Conservation (phyloP, 371 early-diverging fungal species). For the Actinomucor elegans region DNA sequence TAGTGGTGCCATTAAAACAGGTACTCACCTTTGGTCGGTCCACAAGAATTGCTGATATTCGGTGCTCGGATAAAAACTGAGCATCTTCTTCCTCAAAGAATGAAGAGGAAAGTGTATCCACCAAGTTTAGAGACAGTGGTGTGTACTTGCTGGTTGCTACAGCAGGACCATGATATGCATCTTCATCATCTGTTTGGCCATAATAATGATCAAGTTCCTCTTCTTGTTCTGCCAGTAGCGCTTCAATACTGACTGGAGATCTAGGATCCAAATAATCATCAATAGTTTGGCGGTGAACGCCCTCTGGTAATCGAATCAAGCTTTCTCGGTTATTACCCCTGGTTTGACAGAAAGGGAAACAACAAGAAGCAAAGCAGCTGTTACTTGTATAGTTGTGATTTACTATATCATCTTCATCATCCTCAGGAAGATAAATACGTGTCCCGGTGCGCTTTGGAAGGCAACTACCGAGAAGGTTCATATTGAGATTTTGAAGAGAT, state of each 20-base stretch:
- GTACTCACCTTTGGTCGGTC: slow-evolving; percentile 13
- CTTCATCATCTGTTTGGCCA: slow-evolving; percentile 13
- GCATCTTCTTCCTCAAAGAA: slow-evolving; percentile 17
- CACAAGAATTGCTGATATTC: slow-evolving; percentile 22
- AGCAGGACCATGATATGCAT: slow-evolving; percentile 2
- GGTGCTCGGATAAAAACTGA: slow-evolving; percentile 17
- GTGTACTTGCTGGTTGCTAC: neutral
- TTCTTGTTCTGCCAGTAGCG: slow-evolving; percentile 13
- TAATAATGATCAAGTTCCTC: slow-evolving; percentile 19
- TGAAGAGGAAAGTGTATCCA: neutral
- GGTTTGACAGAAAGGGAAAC: neutral
- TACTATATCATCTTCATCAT: slow-evolving; percentile 1
- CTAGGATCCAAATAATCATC: slow-evolving; percentile 14
- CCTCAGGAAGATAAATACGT: slow-evolving; percentile 8
- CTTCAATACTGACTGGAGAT: slow-evolving; percentile 17
- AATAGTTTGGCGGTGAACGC: neutral
- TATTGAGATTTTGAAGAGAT: neutral
- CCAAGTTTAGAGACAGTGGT: neutral
- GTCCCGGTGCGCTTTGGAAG: neutral
- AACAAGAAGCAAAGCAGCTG: slow-evolving; percentile 5
- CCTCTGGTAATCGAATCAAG: slow-evolving; percentile 5
- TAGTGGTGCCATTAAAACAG: neutral
- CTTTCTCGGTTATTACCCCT: neutral
- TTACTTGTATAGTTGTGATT: neutral
- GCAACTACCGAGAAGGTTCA: slow-evolving; percentile 1